Percentiles rank a stretch among this genome's conserved stretches.
phyloP scores from a whole-genome alignment of 805 yeast species.

The Monosporozyma aquatica region DNA sequence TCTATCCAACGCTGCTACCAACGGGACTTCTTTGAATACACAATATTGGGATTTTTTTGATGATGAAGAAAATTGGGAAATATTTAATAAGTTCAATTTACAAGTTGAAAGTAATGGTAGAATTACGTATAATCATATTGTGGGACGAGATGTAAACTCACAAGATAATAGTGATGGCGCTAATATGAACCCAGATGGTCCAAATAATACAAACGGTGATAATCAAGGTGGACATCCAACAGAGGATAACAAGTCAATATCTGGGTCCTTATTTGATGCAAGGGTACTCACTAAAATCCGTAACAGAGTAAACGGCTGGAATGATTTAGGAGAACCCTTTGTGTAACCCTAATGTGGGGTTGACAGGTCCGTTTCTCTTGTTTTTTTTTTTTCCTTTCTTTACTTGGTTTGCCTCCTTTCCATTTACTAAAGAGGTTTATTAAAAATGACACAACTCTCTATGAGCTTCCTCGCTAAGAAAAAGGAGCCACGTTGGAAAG shows the following conservation, averaged over 20 bases:
- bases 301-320: slow-evolving; percentile 13
- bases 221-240: background rate
- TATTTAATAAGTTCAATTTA: slow-evolving; percentile 18
- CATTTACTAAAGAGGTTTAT: too few species aligned
- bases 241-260: background rate
- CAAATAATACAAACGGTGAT: too few species aligned
- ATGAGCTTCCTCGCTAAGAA: too few species aligned
- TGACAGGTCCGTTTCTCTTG: background rate
- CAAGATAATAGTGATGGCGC: background rate
- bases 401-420: too few species aligned
- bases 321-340: background rate
- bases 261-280: slow-evolving; percentile 15
- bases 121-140: background rate
- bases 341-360: background rate
- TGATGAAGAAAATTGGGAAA: slow-evolving; percentile 27
- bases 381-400: background rate
- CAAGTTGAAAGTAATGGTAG: slow-evolving; percentile 20
- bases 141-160: background rate
- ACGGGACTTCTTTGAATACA: background rate
- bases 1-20: background rate
- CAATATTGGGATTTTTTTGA: slow-evolving; percentile 28
- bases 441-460: too few species aligned
- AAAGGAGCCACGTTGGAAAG: too few species aligned
- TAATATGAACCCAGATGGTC: background rate
- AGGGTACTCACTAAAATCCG: slow-evolving; percentile 10